Percentiles rank a stretch among this genome's conserved stretches.
Evolutionary conservation across 2,329 filamentous ascomycete species (phyloP).

Genomic region (Colletotrichum cereale): DNA sequence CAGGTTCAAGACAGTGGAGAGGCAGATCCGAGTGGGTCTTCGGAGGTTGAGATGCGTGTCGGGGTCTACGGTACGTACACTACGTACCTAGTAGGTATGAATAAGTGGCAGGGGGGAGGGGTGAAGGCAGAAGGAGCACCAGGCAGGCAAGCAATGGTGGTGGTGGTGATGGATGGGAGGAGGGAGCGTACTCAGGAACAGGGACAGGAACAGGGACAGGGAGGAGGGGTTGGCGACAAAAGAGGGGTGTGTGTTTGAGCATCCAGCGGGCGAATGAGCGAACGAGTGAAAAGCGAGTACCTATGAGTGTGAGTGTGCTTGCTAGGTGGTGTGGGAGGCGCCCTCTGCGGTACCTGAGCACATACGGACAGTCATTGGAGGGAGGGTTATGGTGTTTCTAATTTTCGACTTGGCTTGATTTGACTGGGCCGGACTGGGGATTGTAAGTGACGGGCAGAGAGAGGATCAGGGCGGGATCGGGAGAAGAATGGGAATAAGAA

Average conservation of each 20-base stretch:
- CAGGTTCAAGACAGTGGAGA: slow-evolving; percentile 28
- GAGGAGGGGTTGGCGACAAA: neutral
- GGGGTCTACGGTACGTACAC: slow-evolving; percentile 4
- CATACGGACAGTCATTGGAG: slow-evolving; percentile 13
- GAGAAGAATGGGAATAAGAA: slow-evolving; percentile 17
- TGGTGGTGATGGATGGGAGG: neutral
- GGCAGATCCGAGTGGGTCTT: slow-evolving; percentile 15
- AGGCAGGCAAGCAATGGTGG: neutral
- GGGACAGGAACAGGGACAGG: neutral
- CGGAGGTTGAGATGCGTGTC: slow-evolving; percentile 34
- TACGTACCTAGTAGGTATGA: no score
- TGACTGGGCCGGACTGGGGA: slow-evolving; percentile 3
- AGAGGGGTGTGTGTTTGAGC: slow-evolving; percentile 4
- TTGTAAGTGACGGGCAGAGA: slow-evolving; percentile 1
- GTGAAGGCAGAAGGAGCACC: no score
- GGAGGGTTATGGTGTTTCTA: slow-evolving; percentile 22
- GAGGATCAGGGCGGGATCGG: slow-evolving; percentile 17
- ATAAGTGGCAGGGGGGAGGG: neutral
- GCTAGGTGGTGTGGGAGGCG: slow-evolving; percentile 6
- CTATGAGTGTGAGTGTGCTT: no score
- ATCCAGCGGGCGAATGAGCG: neutral
- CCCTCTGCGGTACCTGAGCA: slow-evolving; percentile 30
- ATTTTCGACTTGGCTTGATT: slow-evolving; percentile 19
- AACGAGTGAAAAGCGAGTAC: no score
- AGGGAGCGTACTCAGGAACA: slow-evolving; percentile 12